Evolutionary conservation across 805 yeast species (phyloP), one percentile per base, ranked within the genome.

Genomic region (Saccharomyces paradoxus): DNA sequence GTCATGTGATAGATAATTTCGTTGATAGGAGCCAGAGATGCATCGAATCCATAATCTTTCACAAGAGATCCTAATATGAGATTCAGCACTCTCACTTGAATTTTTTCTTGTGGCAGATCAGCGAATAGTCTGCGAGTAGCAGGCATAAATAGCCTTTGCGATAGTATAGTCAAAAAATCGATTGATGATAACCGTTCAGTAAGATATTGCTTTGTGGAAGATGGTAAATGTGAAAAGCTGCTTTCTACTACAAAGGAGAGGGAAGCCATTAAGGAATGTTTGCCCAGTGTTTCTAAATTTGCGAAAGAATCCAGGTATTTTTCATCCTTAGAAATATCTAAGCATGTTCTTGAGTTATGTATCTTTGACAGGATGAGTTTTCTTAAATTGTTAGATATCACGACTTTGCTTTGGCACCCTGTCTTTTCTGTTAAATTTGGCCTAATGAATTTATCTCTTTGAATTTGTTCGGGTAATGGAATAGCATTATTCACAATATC

Each of bases 31-130:
- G 77, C 77, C 55, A 86, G 71, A n/a, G 84, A 76, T 2, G 77
- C 65, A 62, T 89, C 90, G 65, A 88, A 88, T 0, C 96, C 95
- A 71, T 84, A 88, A 68, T 88, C 96, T 57, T 82, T 84, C 41
- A 86, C 77, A 56, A 89, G 79, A 9, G 86, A 83, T 2, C 94
- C 95, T 22, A 87, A 64, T 27, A 85, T 64, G 41, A 83, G 79
- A 60, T 77, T 77, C 49, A 86, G 71, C 3, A 87, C 70, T 52
- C 81, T 74, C 32, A 81, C 59, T 73, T 63, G 80, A 5, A 60
- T 60, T 70, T 54, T 80, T 71, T 28, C 75, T 65, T 47, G 80
- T 73, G 63, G 81, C 65, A 53, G 73, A 72, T 49, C 67, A 47
- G 56, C 68, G 65, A 61, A 70, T 63, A 64, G 69, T 64, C 60